Conservation (phyloP, 176 grass and related monocot species). For the Melocanna baccifera region DNA sequence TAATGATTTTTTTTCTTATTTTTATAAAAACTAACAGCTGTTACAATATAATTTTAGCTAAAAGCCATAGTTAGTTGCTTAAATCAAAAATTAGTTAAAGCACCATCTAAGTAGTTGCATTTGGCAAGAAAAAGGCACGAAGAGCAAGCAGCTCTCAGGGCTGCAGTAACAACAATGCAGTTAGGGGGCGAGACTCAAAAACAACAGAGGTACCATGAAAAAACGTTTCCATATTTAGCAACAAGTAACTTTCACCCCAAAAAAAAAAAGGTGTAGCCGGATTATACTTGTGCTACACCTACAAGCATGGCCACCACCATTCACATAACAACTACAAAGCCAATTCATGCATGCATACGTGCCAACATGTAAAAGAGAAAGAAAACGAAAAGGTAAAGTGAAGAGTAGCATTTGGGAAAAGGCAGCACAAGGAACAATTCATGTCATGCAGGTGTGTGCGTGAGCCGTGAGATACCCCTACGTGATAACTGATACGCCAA, state of each 20-base stretch:
- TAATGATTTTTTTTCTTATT: too few relatives aligned
- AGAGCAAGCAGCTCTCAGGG: background rate
- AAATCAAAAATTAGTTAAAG: too few relatives aligned
- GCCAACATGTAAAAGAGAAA: background rate
- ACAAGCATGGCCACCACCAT: background rate
- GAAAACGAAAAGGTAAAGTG: background rate
- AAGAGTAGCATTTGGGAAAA: background rate
- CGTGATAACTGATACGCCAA: background rate
- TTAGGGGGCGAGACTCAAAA: background rate
- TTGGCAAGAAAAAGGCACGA: background rate
- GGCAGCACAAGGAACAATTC: conserved; percentile 23
- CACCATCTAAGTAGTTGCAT: background rate
- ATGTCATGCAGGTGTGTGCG: background rate
- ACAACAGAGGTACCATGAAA: background rate
- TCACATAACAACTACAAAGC: background rate
- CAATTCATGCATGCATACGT: background rate
- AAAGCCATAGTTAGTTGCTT: too few relatives aligned
- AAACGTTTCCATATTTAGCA: conserved; percentile 8
- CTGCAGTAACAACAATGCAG: background rate
- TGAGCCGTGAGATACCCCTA: background rate
- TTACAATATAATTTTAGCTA: too few relatives aligned
- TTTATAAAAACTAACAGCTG: too few relatives aligned
- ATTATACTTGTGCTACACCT: background rate
- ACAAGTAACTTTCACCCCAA: background rate
- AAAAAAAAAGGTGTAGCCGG: background rate